These are phyloP conservation scores for Scutellaria minor DNA, from an alignment of 257 asterid species.

Conservation along the genomic window DNA sequence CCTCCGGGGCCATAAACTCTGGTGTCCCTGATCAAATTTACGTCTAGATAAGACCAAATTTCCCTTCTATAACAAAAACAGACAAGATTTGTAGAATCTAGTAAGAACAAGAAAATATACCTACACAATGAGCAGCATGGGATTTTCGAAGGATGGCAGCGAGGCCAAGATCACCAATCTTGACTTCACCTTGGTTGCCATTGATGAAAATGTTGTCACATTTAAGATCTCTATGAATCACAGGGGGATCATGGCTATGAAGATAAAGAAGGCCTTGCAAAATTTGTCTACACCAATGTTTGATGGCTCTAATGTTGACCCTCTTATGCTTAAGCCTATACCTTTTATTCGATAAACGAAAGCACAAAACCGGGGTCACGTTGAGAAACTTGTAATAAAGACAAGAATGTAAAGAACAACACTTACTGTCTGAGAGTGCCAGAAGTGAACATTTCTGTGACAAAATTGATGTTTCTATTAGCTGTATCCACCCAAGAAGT, in stretches of 20 bases:
- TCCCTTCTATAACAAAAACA: neutral
- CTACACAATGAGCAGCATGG: constrained; percentile 69
- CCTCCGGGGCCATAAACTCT: constrained; percentile 86
- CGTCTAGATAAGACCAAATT: neutral
- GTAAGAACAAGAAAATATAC: constrained; percentile 35
- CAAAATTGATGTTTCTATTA: constrained; percentile 79
- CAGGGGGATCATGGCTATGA: constrained; percentile 70
- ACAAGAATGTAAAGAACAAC: neutral
- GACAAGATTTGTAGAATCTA: neutral
- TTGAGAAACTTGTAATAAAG: neutral
- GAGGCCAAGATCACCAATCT: constrained; percentile 77
- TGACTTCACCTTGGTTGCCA: constrained; percentile 77
- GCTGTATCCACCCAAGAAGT: constrained; percentile 75
- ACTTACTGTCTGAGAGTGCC: constrained; percentile 87
- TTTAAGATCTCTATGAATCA: constrained; percentile 79
- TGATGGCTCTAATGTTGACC: constrained; percentile 70
- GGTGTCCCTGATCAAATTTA: constrained; percentile 59
- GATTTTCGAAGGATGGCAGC: constrained; percentile 76
- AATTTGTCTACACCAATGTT: constrained; percentile 76
- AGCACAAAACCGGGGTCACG: neutral
- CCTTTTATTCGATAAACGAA: constrained; percentile 35
- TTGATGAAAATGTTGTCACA: constrained; percentile 75
- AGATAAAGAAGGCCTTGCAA: constrained; percentile 69
- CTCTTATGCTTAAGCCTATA: constrained; percentile 65
- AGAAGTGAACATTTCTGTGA: constrained; percentile 84